These are phyloP conservation scores for Clathrospora elynae DNA, from an alignment of 2,329 filamentous ascomycete species.

Conservation along the genomic window DNA sequence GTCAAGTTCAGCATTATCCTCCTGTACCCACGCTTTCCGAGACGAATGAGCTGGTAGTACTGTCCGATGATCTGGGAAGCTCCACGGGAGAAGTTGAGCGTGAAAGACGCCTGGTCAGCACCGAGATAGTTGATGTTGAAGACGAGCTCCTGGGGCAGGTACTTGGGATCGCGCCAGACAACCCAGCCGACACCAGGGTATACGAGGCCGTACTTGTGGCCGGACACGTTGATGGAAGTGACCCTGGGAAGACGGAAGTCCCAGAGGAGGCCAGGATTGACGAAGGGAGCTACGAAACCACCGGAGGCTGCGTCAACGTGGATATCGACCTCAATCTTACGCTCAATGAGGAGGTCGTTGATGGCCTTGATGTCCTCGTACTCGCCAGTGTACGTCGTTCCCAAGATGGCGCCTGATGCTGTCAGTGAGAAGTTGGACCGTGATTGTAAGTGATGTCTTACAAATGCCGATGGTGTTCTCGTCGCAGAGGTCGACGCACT, in stretches of 20 bases:
- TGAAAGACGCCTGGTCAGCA: constrained; percentile 93
- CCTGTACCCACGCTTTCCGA: constrained; percentile 90
- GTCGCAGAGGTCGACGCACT: constrained; percentile 65
- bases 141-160: constrained; percentile 78
- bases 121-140: constrained; percentile 99
- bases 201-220: constrained; percentile 78
- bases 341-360: constrained; percentile 82
- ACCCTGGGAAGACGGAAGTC: constrained; percentile 90
- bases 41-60: constrained; percentile 95
- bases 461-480: constrained; percentile 89
- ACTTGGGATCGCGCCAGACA: constrained; percentile 78
- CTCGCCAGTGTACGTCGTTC: constrained; percentile 93
- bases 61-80: constrained; percentile 94
- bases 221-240: constrained; percentile 91
- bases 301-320: constrained; percentile 93
- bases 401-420: constrained; percentile 68
- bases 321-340: constrained; percentile 78
- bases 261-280: constrained; percentile 82
- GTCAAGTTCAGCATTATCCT: constrained; percentile 95
- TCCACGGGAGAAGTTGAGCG: constrained; percentile 95
- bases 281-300: constrained; percentile 91
- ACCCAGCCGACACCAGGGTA: constrained; percentile 96
- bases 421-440: constrained; percentile 1
- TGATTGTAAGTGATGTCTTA: constrained; percentile 1
- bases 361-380: constrained; percentile 90